Evolutionary conservation across 805 yeast species (phyloP).

Genomic region (Candida endomychidarum): DNA sequence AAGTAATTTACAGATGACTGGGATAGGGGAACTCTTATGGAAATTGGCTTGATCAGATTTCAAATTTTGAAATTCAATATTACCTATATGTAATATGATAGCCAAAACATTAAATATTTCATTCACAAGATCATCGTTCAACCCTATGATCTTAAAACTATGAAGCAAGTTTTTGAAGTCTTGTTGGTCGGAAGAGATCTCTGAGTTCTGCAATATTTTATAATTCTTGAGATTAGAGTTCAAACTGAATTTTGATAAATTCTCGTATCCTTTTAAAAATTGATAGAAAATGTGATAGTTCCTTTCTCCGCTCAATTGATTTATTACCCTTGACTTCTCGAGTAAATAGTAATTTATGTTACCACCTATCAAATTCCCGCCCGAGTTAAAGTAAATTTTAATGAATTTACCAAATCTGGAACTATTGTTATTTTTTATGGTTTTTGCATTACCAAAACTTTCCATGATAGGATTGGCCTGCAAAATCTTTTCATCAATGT

Average conservation of each 20-base stretch:
- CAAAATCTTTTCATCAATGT: constrained; percentile 79
- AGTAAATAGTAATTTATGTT: constrained; percentile 91
- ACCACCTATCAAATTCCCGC: constrained; percentile 79
- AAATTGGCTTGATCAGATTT: constrained; percentile 76
- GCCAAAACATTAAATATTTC: constrained; percentile 69
- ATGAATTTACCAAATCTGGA: constrained; percentile 97
- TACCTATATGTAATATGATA: constrained; percentile 80
- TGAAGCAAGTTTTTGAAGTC: constrained; percentile 63
- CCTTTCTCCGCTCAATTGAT: constrained; percentile 74
- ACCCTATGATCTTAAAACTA: constrained; percentile 76
- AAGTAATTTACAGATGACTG: constrained; percentile 55
- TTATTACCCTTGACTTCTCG: constrained; percentile 89
- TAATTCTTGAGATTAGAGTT: constrained; percentile 40
- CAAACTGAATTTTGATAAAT: constrained; percentile 48
- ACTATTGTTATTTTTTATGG: constrained; percentile 89
- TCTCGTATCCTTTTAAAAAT: constrained; percentile 64
- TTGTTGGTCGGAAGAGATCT: constrained; percentile 55
- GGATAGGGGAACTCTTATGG: constrained; percentile 49
- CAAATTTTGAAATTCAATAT: constrained; percentile 67
- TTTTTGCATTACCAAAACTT: constrained; percentile 96
- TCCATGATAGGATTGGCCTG: constrained; percentile 96
- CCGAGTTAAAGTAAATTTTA: constrained; percentile 64
- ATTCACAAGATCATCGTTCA: constrained; percentile 51
- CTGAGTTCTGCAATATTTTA: constrained; percentile 59
- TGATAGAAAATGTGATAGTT: constrained; percentile 95